phyloP scores from a whole-genome alignment of 2,329 filamentous ascomycete species.

The Xylariaceae sp. region DNA sequence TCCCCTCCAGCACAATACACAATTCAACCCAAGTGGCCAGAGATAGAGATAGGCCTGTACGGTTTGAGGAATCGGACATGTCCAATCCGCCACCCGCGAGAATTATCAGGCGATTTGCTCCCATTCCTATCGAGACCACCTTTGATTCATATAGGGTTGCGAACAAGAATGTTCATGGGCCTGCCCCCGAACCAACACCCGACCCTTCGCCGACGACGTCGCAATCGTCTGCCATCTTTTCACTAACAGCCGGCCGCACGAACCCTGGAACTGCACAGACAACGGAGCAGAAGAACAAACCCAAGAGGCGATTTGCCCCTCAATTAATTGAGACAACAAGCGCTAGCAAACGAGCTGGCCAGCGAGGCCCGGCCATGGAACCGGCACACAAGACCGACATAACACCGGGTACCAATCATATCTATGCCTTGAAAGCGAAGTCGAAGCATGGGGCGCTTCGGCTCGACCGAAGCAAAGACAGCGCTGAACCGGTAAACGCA shows the following conservation, averaged over 20 bases:
- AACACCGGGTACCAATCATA: slow-evolving; percentile 57
- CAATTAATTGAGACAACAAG: slow-evolving; percentile 77
- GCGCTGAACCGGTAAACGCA: slow-evolving; percentile 18
- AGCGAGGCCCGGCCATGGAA: slow-evolving; percentile 55
- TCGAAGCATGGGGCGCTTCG: slow-evolving; percentile 29
- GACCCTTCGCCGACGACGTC: slow-evolving; percentile 48
- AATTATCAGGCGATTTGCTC: slow-evolving; percentile 52
- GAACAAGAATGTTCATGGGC: slow-evolving; percentile 38
- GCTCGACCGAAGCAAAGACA: slow-evolving; percentile 16
- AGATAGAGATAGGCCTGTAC: slow-evolving; percentile 30
- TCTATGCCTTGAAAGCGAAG: slow-evolving; percentile 45
- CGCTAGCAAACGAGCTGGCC: slow-evolving; percentile 61
- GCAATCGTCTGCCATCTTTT: slow-evolving; percentile 34
- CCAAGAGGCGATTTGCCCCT: slow-evolving; percentile 59
- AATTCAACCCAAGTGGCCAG: slow-evolving; percentile 23
- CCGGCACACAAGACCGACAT: slow-evolving; percentile 69
- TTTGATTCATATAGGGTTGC: slow-evolving; percentile 52
- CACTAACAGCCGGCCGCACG: slow-evolving; percentile 8
- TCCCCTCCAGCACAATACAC: neutral
- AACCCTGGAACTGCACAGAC: neutral
- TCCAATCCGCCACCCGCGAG: slow-evolving; percentile 19
- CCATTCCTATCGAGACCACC: slow-evolving; percentile 67
- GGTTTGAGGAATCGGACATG: slow-evolving; percentile 28
- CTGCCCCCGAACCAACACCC: slow-evolving; percentile 53
- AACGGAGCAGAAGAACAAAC: slow-evolving; percentile 22